phyloP scores from a whole-genome alignment of 164 flowering plant genomes.

The Umbilicus rupestris region DNA sequence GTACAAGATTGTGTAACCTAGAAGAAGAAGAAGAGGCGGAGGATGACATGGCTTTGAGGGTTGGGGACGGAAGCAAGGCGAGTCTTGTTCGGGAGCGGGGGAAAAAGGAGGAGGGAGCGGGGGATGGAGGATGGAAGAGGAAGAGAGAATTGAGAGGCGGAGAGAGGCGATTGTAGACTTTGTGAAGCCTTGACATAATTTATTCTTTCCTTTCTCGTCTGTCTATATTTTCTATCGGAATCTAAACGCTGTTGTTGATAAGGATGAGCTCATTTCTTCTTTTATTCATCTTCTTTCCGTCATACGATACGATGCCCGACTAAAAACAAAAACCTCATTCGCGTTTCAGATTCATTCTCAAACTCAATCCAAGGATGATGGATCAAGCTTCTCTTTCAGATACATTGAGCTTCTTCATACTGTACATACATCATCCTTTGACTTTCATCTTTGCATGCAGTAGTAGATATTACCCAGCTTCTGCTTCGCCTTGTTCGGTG shows the following conservation, averaged over 20 bases:
- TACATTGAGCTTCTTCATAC: no score
- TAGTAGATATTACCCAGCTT: conserved; percentile 86
- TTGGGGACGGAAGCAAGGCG: neutral
- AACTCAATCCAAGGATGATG: no score
- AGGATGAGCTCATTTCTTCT: no score
- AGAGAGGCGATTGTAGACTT: conserved; percentile 43
- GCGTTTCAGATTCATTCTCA: no score
- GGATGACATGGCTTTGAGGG: conserved; percentile 11
- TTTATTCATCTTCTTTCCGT: no score
- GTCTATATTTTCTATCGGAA: neutral
- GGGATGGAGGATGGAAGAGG: conserved; percentile 15
- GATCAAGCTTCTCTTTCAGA: no score
- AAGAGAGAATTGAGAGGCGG: conserved; percentile 20
- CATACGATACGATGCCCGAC: no score
- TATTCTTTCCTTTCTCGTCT: neutral
- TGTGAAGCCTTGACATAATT: conserved; percentile 19
- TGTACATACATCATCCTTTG: conserved; percentile 82
- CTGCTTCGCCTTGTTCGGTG: conserved; percentile 67
- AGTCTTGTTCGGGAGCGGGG: conserved; percentile 11
- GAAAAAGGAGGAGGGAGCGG: conserved; percentile 13
- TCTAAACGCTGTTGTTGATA: no score
- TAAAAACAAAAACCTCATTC: no score
- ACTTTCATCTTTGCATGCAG: conserved; percentile 44
- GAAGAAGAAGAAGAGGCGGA: conserved; percentile 10
- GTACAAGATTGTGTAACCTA: conserved; percentile 30